Percentiles rank a stretch among this genome's conserved stretches.
phyloP scores from a whole-genome alignment of 2,329 filamentous ascomycete genomes.

The Penicillium sp. region DNA sequence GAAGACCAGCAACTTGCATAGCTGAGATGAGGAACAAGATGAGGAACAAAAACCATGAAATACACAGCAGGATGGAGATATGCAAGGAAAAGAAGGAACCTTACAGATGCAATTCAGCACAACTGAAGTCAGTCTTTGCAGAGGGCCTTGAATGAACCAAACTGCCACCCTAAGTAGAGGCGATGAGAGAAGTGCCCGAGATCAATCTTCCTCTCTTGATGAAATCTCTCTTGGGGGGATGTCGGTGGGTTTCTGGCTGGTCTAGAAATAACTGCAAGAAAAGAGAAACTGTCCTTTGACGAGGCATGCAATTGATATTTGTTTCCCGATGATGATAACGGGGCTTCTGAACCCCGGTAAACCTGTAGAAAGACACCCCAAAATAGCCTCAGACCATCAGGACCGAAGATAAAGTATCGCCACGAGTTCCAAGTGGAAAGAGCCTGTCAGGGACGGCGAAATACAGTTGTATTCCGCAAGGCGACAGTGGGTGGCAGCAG shows the following conservation, averaged over 20 bases:
- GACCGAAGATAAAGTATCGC: conserved; percentile 15
- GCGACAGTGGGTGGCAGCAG: conserved; percentile 25
- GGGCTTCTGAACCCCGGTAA: conserved; percentile 4
- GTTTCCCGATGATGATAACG: conserved; percentile 7
- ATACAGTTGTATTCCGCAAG: conserved; percentile 22
- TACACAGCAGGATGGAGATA: conserved; percentile 4
- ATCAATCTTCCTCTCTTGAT: conserved; percentile 4
- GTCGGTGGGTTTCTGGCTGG: conserved; percentile 11
- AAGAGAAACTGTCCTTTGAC: conserved; percentile 1
- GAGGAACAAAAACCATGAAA: conserved; percentile 2
- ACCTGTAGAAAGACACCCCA: neutral
- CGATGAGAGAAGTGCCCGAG: neutral
- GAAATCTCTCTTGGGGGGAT: conserved; percentile 10
- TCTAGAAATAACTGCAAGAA: conserved; percentile 6
- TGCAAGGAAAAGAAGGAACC: conserved; percentile 10
- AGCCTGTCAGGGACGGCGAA: conserved; percentile 26
- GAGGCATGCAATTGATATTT: conserved; percentile 17
- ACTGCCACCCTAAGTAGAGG: conserved; percentile 14
- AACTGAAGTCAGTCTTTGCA: conserved; percentile 7
- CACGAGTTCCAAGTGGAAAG: conserved; percentile 27
- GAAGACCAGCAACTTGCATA: neutral
- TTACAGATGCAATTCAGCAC: conserved; percentile 23
- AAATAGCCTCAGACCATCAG: conserved; percentile 3
- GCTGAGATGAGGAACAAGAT: neutral
- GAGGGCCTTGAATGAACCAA: conserved; percentile 4